Evolutionary conservation across 2,329 filamentous ascomycete species (phyloP).

Genomic region (Aspergillus terreus): DNA sequence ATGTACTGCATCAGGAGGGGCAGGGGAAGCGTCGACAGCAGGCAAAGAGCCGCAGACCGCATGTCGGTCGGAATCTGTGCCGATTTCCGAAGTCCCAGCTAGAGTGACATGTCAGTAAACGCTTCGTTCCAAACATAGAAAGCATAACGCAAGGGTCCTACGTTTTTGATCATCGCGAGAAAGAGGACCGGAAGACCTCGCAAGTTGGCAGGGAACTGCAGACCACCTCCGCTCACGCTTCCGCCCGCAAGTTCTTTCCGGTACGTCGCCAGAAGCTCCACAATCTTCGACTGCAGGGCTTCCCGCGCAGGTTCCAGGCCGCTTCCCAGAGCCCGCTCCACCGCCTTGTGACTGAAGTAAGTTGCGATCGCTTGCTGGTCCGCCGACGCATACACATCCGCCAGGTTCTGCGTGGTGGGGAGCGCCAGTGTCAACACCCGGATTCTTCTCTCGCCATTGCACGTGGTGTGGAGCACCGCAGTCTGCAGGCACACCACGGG

Average conservation of each 20-base stretch:
- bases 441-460: constrained; percentile 93
- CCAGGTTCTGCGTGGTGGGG: constrained; percentile 85
- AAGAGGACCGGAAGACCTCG: constrained; percentile 85
- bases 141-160: constrained; percentile 45
- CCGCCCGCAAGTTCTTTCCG: constrained; percentile 94
- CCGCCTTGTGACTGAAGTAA: constrained; percentile 96
- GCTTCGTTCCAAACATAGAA: neutral
- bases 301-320: constrained; percentile 89
- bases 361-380: constrained; percentile 91
- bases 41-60: constrained; percentile 84
- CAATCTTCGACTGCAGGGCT: constrained; percentile 83
- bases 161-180: constrained; percentile 92
- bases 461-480: constrained; percentile 93
- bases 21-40: constrained; percentile 88
- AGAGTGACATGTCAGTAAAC: constrained; percentile 21
- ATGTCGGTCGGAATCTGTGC: constrained; percentile 92
- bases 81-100: constrained; percentile 80
- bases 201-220: constrained; percentile 92
- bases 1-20: constrained; percentile 92
- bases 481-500: constrained; percentile 90
- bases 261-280: constrained; percentile 91
- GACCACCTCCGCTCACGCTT: constrained; percentile 85
- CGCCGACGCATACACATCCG: constrained; percentile 89
- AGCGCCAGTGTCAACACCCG: constrained; percentile 89
- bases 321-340: constrained; percentile 79